Percentiles rank a stretch among this genome's conserved stretches.
These are phyloP conservation scores for Lizonia empirigonia DNA, from an alignment of 2,329 filamentous ascomycete genomes.

Conservation along the genomic window DNA sequence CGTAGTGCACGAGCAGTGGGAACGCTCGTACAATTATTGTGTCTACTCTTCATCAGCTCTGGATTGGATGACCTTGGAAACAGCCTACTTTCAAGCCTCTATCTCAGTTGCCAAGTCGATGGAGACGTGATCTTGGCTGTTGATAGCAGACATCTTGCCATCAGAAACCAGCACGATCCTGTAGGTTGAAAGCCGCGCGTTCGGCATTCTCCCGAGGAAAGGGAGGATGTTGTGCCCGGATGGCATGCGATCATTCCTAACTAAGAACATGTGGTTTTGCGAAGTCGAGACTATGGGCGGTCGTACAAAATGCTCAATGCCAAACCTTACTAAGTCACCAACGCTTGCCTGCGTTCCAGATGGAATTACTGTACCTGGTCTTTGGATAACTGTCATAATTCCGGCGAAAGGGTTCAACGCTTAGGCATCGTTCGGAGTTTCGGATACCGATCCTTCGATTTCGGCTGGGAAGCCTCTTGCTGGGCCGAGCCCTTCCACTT, in stretches of 20 bases:
- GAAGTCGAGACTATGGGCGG: background rate
- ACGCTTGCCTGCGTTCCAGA: background rate
- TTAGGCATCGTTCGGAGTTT: background rate
- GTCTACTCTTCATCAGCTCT: too few relatives aligned
- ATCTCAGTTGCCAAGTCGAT: background rate
- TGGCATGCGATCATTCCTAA: background rate
- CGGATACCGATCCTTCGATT: background rate
- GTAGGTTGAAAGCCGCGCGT: background rate
- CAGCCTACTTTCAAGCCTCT: background rate
- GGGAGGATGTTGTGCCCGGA: background rate
- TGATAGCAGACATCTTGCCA: background rate
- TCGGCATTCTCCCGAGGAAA: background rate
- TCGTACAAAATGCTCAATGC: background rate
- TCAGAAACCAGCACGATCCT: background rate
- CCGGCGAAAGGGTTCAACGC: background rate
- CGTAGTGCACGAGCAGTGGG: background rate
- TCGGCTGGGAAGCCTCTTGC: background rate
- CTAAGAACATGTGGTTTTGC: background rate
- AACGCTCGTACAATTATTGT: too few relatives aligned
- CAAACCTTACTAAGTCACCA: background rate
- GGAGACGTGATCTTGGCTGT: background rate
- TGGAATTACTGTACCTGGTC: constrained; percentile 1
- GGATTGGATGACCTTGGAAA: too few relatives aligned
- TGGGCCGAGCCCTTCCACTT: constrained; percentile 5
- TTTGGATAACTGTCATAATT: background rate